Evolutionary conservation across 192 early-diverging fungal genomes (phyloP).

Genomic region (Backusella tuberculispora): DNA sequence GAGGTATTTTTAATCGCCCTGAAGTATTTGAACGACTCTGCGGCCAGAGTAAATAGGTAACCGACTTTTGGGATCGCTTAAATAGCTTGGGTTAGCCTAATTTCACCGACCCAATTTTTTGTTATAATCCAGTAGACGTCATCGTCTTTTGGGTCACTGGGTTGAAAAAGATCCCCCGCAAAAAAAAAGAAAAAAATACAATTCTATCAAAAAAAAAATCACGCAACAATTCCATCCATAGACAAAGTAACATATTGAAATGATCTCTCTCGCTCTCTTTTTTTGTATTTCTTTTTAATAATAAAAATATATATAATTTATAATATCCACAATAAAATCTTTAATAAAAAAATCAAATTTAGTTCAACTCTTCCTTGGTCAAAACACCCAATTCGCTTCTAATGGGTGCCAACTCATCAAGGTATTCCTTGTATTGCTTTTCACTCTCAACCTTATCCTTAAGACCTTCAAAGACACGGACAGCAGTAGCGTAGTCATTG

Average conservation of each 20-base stretch:
- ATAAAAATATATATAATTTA: conserved; percentile 12
- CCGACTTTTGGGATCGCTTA: too few species aligned
- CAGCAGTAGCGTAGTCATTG: conserved; percentile 93
- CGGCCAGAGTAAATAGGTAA: too few species aligned
- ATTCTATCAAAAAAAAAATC: conserved; percentile 1
- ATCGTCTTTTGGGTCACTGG: background rate
- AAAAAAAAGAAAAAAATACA: background rate
- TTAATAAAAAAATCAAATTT: background rate
- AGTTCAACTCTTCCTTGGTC: conserved; percentile 89
- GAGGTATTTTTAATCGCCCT: too few species aligned
- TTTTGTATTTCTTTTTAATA: too few species aligned
- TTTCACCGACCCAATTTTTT: too few species aligned
- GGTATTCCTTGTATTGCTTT: conserved; percentile 88
- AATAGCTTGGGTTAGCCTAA: too few species aligned
- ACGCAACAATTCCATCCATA: background rate
- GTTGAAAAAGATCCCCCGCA: conserved; percentile 7
- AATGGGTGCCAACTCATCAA: conserved; percentile 85
- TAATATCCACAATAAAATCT: conserved; percentile 13
- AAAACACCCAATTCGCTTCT: conserved; percentile 86
- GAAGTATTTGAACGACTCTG: too few species aligned
- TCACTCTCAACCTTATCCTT: conserved; percentile 88
- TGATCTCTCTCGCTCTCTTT: too few species aligned
- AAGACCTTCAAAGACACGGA: conserved; percentile 93
- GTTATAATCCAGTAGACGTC: background rate
- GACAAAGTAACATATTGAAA: too few species aligned